Base-by-base conservation (phyloP, 495 filamentous ascomycete species). In the Neurospora sp. region DNA sequence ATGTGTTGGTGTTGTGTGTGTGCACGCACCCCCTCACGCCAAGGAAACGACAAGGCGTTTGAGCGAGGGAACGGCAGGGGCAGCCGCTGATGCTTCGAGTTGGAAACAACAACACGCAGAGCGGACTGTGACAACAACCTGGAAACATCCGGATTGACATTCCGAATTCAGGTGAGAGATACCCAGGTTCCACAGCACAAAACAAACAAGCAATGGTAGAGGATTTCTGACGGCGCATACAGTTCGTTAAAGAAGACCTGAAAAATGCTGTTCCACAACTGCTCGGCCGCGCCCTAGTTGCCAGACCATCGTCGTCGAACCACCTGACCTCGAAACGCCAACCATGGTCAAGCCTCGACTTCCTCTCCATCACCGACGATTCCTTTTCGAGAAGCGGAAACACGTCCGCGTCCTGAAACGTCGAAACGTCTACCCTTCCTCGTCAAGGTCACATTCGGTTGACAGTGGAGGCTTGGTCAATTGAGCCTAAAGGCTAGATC, bases 401-500 rank as follows among this genome's bases (percentile, higher is more conserved):
- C 35, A 39, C 39, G 46, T 77, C 77, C 77, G 75, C 38, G 54
- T 48, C 70, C 73, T 74, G 72, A 75, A 75, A 74, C 70, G 72
- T 46, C 40, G 48, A 46, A 46, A 37, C 41, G n/a, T n/a, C n/a
- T 31, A 39, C 69, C 62, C 16, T 27, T 27, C 14, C 35, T 73
- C 70, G 18, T 16, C 41, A 39, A 27, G 14, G 39, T 27, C 16
- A 70, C 70, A 73, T 72, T 27, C 27, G 27, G 27, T 27, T 75
- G 71, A 40, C 38, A 70, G 40, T 69, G 72, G 71, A 7, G 41
- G 48, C 70, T 72, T 46, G 62, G 71, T 44, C 66, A 41, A 75
- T 77, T 76, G 71, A 79, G 74, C 69, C 77, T 76, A 75, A 77
- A 73, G 46, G 72, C 69, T 69, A n/a, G n/a, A n/a, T n/a, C n/a